Conservation (phyloP, 495 filamentous ascomycete genomes). For the Neurospora tetraspora region DNA sequence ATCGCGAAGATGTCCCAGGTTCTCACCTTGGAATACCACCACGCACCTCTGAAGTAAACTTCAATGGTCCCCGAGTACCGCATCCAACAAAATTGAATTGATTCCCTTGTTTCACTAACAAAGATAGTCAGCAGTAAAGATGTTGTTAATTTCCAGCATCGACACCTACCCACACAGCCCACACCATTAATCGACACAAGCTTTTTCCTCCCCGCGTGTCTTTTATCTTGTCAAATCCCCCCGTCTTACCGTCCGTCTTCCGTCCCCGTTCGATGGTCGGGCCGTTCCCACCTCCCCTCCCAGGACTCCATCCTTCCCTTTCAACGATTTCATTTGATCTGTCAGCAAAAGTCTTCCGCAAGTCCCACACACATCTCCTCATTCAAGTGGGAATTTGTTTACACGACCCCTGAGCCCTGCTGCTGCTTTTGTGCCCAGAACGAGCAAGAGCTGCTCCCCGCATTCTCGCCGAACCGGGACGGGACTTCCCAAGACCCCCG, state of each 20-base stretch:
- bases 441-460: background rate
- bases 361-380: background rate
- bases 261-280: background rate
- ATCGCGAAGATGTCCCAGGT: background rate
- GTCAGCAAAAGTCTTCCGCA: background rate
- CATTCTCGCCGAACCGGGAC: background rate
- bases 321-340: background rate
- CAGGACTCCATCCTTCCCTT: background rate
- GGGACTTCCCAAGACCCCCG: background rate
- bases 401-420: background rate
- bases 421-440: background rate
- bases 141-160: background rate
- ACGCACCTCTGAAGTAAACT: too few species aligned
- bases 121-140: background rate
- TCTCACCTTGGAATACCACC: background rate
- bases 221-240: background rate
- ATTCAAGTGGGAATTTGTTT: background rate
- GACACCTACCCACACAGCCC: background rate
- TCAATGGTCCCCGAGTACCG: background rate
- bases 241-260: background rate
- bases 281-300: background rate
- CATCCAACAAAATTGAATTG: background rate
- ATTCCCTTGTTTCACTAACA: background rate
- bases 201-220: background rate
- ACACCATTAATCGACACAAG: background rate